Base-by-base conservation (phyloP, 805 yeast genomes). In the Ogataea neopini region DNA sequence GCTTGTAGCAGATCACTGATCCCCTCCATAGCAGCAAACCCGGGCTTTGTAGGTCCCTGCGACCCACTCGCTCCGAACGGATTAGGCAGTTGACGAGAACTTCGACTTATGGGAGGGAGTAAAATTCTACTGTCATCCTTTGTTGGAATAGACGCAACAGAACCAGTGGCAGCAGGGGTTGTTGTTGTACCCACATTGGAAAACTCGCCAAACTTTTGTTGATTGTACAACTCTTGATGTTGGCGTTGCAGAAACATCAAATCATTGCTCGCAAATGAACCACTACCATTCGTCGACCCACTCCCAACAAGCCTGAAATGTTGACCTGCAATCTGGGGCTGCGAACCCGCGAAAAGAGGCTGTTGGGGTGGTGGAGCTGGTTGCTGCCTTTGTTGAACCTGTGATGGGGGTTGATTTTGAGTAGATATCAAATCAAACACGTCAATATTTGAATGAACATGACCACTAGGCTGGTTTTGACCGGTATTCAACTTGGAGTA, bases 1-100 rank as follows among this genome's bases (percentile, higher is more conserved):
- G 62, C 62, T 25, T 58, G 60, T 19, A 58, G 34, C 33, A 58
- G 36, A 1, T 54, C 62, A 37, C 37, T 51, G 13, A 56, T 49
- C 3, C 60, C 62, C 35, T 56, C 61, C n/a, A 50, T 36, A 15
- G 38, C 45, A 4, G 45, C 53, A 20, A 30, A 9, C 4, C 29
- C 44, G 13, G 44, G 22, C 23, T 43, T 45, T 4, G 19, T 33
- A 4, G 43, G 19, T 3, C 28, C 39, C 7, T 34, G 42, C 18
- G 50, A 37, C 17, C 28, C 43, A 11, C 15, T 19, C 37, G 14
- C 11, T 9, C 23, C 35, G 32, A 53, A 50, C 13, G 58, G 59
- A 34, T 47, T 45, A 1, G 59, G 61, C 5, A 55, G 43, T 36
- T 55, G 58, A n/a, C 57, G 43, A 3, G 54, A 45, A 32, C 38